phyloP scores from a whole-genome alignment of 441 rosid genomes.

The Croton laevigatus region DNA sequence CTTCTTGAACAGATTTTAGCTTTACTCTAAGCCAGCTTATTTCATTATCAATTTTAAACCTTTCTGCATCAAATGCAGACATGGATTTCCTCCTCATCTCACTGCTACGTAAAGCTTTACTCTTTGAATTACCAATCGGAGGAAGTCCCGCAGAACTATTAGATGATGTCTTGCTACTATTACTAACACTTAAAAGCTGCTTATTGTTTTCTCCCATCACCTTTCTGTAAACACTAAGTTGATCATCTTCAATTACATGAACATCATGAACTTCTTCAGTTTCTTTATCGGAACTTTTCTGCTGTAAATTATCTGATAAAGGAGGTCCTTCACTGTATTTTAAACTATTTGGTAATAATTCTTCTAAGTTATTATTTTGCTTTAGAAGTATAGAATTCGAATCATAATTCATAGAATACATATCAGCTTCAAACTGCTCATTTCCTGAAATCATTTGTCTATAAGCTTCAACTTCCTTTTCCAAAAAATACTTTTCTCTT shows the following conservation, averaged over 20 bases:
- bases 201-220: constrained; percentile 27
- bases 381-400: constrained; percentile 22
- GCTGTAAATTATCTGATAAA: constrained; percentile 13
- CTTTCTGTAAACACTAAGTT: constrained; percentile 12
- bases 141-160: constrained; percentile 27
- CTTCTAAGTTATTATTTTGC: constrained; percentile 13
- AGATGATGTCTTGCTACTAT: constrained; percentile 24
- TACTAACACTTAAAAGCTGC: constrained; percentile 8
- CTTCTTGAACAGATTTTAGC: constrained; percentile 52
- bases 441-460: constrained; percentile 43
- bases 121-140: constrained; percentile 26
- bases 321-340: not conserved
- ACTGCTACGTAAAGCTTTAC: constrained; percentile 22
- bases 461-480: constrained; percentile 69
- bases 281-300: constrained; percentile 17
- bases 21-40: constrained; percentile 67
- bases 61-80: constrained; percentile 70
- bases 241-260: constrained; percentile 41
- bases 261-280: constrained; percentile 36
- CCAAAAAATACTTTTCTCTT: constrained; percentile 67
- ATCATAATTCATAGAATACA: constrained; percentile 16
- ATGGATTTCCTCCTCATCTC: constrained; percentile 61
- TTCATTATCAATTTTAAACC: constrained; percentile 65
- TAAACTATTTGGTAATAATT: not conserved
- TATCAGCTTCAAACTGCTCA: constrained; percentile 37